These are phyloP conservation scores for Colletotrichum sp. DNA, from an alignment of 2,329 filamentous ascomycete genomes.

Conservation along the genomic window DNA sequence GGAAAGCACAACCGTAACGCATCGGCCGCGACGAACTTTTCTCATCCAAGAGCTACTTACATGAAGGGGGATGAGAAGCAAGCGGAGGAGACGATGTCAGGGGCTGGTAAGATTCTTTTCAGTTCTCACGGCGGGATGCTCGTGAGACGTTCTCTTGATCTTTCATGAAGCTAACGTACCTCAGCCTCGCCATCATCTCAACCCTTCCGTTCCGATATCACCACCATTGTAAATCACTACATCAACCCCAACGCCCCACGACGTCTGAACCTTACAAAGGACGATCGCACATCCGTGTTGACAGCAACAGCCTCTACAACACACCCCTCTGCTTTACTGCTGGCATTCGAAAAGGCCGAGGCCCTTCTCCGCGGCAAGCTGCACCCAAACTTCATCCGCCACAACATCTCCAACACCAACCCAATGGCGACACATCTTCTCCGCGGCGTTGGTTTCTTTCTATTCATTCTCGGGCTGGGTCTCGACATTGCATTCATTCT, in stretches of 20 bases:
- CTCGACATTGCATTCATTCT: slow-evolving; percentile 37
- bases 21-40: slow-evolving; percentile 13
- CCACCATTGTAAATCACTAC: slow-evolving; percentile 41
- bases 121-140: neutral
- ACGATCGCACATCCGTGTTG: slow-evolving; percentile 42
- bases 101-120: neutral
- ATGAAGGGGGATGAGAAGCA: neutral
- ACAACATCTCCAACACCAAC: slow-evolving; percentile 43
- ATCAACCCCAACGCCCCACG: slow-evolving; percentile 37
- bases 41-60: neutral
- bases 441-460: slow-evolving; percentile 23
- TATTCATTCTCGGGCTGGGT: slow-evolving; percentile 29
- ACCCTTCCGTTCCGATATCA: slow-evolving; percentile 45
- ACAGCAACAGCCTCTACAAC: slow-evolving; percentile 45
- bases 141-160: neutral
- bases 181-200: slow-evolving; percentile 25
- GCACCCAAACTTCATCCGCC: slow-evolving; percentile 44
- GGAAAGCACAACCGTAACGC: neutral
- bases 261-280: slow-evolving; percentile 39
- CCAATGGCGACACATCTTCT: slow-evolving; percentile 34
- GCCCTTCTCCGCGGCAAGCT: slow-evolving; percentile 37
- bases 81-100: neutral
- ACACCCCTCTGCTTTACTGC: slow-evolving; percentile 47
- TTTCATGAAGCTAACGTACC: neutral
- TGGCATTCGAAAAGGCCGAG: slow-evolving; percentile 42